Evolutionary conservation across 139 green algal species (phyloP), one percentile per base, ranked within the genome.

Genomic region (Picochlorum sp.): DNA sequence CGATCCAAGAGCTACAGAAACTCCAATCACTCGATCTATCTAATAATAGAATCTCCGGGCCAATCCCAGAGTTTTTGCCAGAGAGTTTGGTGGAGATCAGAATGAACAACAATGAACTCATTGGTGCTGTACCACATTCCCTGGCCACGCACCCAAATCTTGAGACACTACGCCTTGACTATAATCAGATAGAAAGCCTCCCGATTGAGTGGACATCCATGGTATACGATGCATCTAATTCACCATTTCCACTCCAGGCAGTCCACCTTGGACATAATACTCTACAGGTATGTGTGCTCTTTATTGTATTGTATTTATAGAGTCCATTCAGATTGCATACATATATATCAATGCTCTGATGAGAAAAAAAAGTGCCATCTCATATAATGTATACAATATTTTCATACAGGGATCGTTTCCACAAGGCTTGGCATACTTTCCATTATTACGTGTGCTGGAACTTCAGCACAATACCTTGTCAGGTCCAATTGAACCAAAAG

Each of bases 21-120:
- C 23, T 59, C 2, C 20, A 46, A 4, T 9, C 26, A 30, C 28
- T 62, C 0, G 30, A 62, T 62, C 30, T 62, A 45, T 46, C 26
- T 7, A 21, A 46, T 24, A 62, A 62, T 21, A 18, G 44, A 24
- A 30, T 62, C 18, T 45, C 24, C 21, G 56, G 56, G 5, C 26
- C 20, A 49, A 62, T 62, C 24, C 56, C 56, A n/a, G 26, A 62
- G 26, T 62, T 47, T 46, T 20, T 28, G 15, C n/a, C 24, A 24
- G 30, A 62, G 21, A 24, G 24, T 21, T 23, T 62, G 13, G 56
- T n/a, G 7, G n/a, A 13, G n/a, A 10, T 62, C 0, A 16, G 44
- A 21, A 16, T 62, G 11, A 46, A 28, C 30, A 46, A 28, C 4
- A 62, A 62, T 47, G n/a, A 62, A 7, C 56, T 62, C 26, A 62